Conservation (phyloP, 2,329 filamentous ascomycete species). For the Aureobasidium sp. region DNA sequence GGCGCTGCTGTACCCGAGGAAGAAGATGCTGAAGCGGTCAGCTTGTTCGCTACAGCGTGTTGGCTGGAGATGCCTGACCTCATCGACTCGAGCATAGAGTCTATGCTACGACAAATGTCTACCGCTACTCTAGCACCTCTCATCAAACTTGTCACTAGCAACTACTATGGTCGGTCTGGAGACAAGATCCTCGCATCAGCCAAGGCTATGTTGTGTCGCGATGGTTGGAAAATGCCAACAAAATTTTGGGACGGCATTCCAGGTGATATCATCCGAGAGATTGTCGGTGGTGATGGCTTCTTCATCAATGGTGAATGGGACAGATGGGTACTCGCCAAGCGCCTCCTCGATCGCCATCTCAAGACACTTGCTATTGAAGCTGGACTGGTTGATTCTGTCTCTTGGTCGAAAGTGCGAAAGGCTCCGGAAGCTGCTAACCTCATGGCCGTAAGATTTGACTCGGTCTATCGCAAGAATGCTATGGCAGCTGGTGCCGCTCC, state of each 20-base stretch:
- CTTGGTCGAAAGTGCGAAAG: slow-evolving; percentile 36
- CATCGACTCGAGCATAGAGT: slow-evolving; percentile 47
- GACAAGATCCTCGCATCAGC: slow-evolving; percentile 50
- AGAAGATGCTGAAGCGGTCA: slow-evolving; percentile 47
- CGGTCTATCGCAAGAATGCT: slow-evolving; percentile 43
- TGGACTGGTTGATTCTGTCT: slow-evolving; percentile 41
- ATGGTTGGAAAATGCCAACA: slow-evolving; percentile 50
- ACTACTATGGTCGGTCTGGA: slow-evolving; percentile 50
- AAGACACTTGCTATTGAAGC: slow-evolving; percentile 41
- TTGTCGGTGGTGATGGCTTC: slow-evolving; percentile 53
- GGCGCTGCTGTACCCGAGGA: slow-evolving; percentile 43
- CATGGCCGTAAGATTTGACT: slow-evolving; percentile 48
- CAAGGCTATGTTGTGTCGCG: slow-evolving; percentile 52
- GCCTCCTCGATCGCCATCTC: slow-evolving; percentile 47
- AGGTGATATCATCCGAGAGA: slow-evolving; percentile 51
- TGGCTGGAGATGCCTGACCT: slow-evolving; percentile 54
- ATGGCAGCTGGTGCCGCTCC: slow-evolving; percentile 32
- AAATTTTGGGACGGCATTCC: slow-evolving; percentile 52
- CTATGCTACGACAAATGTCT: slow-evolving; percentile 50
- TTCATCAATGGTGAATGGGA: slow-evolving; percentile 53
- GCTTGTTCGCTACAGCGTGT: slow-evolving; percentile 50
- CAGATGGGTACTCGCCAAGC: slow-evolving; percentile 49
- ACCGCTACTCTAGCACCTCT: slow-evolving; percentile 42
- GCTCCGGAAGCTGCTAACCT: slow-evolving; percentile 43
- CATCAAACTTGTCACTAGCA: slow-evolving; percentile 48